A percentile compares a stretch with the other conserved stretches of the same genome.
Evolutionary conservation across 352 stramenopile genomes (phyloP).

Genomic region (Pythium sp.): DNA sequence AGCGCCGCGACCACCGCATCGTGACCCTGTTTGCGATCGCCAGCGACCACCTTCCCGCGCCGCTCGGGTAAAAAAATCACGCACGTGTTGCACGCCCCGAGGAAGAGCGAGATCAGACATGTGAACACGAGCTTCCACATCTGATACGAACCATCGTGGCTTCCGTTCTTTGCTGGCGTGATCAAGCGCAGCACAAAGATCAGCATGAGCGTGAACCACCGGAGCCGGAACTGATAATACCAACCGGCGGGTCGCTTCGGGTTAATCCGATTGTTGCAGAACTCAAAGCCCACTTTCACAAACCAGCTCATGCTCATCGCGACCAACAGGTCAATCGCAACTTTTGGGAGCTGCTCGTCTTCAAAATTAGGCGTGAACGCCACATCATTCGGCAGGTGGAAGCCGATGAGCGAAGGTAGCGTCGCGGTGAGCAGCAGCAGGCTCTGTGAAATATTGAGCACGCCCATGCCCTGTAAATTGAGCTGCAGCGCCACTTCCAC

Average conservation of each 20-base stretch:
- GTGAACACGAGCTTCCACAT: slow-evolving; percentile 22
- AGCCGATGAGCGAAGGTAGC: slow-evolving; percentile 27
- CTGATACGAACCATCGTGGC: slow-evolving; percentile 10
- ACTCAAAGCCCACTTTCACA: slow-evolving; percentile 42
- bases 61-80: slow-evolving; percentile 30
- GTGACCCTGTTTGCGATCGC: slow-evolving; percentile 24
- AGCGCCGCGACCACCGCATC: slow-evolving; percentile 41
- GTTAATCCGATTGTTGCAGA: slow-evolving; percentile 34
- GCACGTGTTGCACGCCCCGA: slow-evolving; percentile 26
- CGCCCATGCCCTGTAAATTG: slow-evolving; percentile 39
- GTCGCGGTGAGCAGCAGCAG: slow-evolving; percentile 34
- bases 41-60: slow-evolving; percentile 27
- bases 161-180: slow-evolving; percentile 13
- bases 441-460: slow-evolving; percentile 41
- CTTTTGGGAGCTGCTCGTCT: slow-evolving; percentile 19
- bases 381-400: slow-evolving; percentile 31
- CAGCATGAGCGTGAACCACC: slow-evolving; percentile 27
- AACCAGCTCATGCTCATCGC: slow-evolving; percentile 55
- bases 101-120: slow-evolving; percentile 15
- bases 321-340: slow-evolving; percentile 30
- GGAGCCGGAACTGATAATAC: slow-evolving; percentile 32
- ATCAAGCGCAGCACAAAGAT: slow-evolving; percentile 31
- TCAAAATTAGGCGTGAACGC: slow-evolving; percentile 25
- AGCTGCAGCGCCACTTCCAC: slow-evolving; percentile 38
- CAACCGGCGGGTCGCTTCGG: slow-evolving; percentile 28